These are phyloP conservation scores for Magnolia kwangsiensis DNA, from an alignment of 164 flowering plant genomes.

Conservation along the genomic window DNA sequence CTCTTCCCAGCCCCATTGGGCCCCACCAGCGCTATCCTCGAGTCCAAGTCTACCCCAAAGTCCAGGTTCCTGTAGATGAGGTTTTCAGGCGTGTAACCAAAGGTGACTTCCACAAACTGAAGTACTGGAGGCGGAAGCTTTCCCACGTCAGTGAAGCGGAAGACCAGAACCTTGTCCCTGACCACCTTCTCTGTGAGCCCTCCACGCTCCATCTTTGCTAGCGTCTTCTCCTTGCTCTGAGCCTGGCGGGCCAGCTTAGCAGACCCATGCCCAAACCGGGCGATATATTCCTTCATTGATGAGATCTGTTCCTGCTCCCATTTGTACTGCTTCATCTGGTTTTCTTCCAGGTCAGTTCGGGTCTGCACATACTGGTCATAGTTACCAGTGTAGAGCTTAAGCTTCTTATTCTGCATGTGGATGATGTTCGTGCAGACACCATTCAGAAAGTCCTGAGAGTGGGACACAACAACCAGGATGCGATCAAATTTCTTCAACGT, in stretches of 20 bases:
- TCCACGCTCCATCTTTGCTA: conserved; percentile 96
- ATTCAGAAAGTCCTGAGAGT: conserved; percentile 93
- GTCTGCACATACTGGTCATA: conserved; percentile 92
- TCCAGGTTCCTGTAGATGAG: conserved; percentile 87
- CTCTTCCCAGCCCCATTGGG: conserved; percentile 99
- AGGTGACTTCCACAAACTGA: conserved; percentile 87
- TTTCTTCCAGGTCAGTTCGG: conserved; percentile 92
- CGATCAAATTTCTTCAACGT: conserved; percentile 83
- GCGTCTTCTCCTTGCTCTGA: conserved; percentile 93
- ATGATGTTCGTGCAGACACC: conserved; percentile 97
- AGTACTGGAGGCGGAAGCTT: conserved; percentile 98
- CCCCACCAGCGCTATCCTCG: conserved; percentile 88
- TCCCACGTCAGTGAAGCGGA: conserved; percentile 89
- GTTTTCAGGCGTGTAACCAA: conserved; percentile 89
- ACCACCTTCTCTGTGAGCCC: conserved; percentile 88
- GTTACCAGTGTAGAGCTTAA: conserved; percentile 85
- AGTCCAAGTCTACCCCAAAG: conserved; percentile 94
- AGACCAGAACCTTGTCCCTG: conserved; percentile 67
- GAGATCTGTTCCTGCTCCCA: conserved; percentile 99
- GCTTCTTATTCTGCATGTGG: conserved; percentile 85
- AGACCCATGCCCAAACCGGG: conserved; percentile 96
- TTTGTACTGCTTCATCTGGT: conserved; percentile 95
- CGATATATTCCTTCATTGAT: conserved; percentile 91
- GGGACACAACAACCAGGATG: conserved; percentile 89
- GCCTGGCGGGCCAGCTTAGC: conserved; percentile 98